Base-by-base conservation (phyloP, 2,329 filamentous ascomycete species). In the Diaporthe velutina region DNA sequence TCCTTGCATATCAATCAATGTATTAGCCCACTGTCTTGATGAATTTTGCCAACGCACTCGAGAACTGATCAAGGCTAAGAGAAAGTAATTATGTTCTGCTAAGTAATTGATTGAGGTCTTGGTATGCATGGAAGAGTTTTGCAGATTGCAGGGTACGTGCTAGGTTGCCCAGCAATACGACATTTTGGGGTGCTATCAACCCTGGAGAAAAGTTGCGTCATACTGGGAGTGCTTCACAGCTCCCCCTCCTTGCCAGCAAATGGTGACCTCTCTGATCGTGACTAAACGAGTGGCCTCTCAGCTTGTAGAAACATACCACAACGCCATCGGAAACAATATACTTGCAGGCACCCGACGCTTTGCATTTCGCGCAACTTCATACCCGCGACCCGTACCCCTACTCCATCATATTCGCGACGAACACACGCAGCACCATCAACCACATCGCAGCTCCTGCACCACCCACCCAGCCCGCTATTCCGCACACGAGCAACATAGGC, bases 161-260 rank as follows among this genome's bases (percentile, higher is more conserved):
- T 54, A 33, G 48, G 45, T 15, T 35, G 42, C 15, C 33, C 33
- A n/a, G 22, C 22, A 52, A 52, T 28, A 45, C 33, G 15, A 22
- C 45, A 38, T 52, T 52, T 38, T 38, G 45, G 45, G 13, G 45
- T 38, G n/a, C 15, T 22, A 17, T 10, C n/a, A 52, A 48, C n/a
- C 19, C 45, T 67, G 64, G 30, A 40, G 33, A 52, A 58, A 72
- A 55, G 70, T 72, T 72, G 70, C 70, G 70, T 72, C 70, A 72
- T 72, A 10, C 58, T 35, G 13, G 10, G 28, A 54, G 45, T 33
- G 45, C 35, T 64, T 64, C 33, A 28, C 25, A 64, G 57, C 57
- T 54, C 45, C 57, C n/a, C 70, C 57, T 50, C 55, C 33, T 72
- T 52, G 45, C 70, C 57, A 64, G 30, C 57, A 72, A 64, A 72